phyloP scores from a whole-genome alignment of 2,329 filamentous ascomycete genomes.

The Cladosporium sp. region DNA sequence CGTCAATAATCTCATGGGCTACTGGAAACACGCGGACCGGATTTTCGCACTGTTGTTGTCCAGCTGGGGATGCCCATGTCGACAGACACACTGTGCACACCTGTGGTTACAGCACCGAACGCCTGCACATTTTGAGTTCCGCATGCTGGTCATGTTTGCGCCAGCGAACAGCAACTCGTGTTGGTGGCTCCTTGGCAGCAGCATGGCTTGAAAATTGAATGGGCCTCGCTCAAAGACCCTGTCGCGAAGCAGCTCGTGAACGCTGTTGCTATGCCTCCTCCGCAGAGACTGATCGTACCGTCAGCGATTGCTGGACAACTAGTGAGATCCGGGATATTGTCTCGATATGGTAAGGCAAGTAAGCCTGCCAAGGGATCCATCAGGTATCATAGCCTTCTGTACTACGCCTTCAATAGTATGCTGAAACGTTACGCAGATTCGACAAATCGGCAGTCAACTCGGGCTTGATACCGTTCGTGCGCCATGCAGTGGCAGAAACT shows the following conservation, averaged over 20 bases:
- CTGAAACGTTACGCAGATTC: background rate
- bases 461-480: background rate
- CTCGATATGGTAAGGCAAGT: background rate
- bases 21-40: slow-evolving; percentile 21
- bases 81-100: background rate
- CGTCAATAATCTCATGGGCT: slow-evolving; percentile 13
- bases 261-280: background rate
- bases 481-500: background rate
- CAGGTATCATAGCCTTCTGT: background rate
- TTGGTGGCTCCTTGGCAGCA: background rate
- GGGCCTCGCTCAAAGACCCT: background rate
- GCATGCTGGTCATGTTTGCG: background rate
- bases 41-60: slow-evolving; percentile 17
- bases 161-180: background rate
- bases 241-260: background rate
- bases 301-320: background rate
- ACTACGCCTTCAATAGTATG: background rate
- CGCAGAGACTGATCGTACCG: background rate
- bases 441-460: background rate
- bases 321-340: background rate
- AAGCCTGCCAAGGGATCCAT: background rate
- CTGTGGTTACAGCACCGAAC: background rate
- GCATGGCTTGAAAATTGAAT: background rate
- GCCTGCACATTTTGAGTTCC: background rate
- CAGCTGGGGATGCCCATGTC: slow-evolving; percentile 14